Base-by-base conservation (phyloP, 2,329 filamentous ascomycete genomes). In the Neurospora sp. region DNA sequence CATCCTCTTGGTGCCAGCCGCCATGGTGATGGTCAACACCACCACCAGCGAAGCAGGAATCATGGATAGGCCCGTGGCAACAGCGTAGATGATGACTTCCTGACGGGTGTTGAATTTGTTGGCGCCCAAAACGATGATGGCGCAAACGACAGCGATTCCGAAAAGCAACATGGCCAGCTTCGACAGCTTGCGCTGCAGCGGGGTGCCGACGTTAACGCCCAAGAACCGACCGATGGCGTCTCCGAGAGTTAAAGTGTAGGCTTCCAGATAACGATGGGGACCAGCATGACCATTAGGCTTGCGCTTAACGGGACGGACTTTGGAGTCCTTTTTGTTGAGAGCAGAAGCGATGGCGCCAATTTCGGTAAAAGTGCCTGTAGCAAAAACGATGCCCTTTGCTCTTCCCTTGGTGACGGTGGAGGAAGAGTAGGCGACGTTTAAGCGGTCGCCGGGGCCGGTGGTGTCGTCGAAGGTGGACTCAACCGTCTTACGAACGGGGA, bases 361-460 rank as follows among this genome's bases (percentile, higher is more conserved):
- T 77, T 88, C 84, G 37, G 86, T 88, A 72, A 81, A 78, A 82
- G 86, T 91, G 52, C 87, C 90, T 12, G 88, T 91, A 37, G 87
- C 85, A 66, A 89, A 86, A 67, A 92, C 90, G 68, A 92, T 87
- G 69, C 90, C 90, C 33, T 83, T 88, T 67, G 87, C 91, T 69
- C 91, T 86, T 67, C 91, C 90, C 72, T 89, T 88, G 12, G 89
- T 91, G 74, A 92, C 85, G 17, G 88, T 90, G 69, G 89, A 91
- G 69, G 88, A 89, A 70, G 88, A 90, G 79, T 90, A 92, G 66
- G 86, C 87, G 76, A 92, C 86, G 76, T 92, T 92, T 74, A 87
- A 83, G 5, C 90, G 87, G 76, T 92, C 91, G 67, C 89, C 90
- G 23, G 89, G 85, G 72, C 89, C 84, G 38, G 86, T 83, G 57